Evolutionary conservation across 2,329 filamentous ascomycete species (phyloP), one percentile per base, ranked within the genome.

Genomic region (Achaetomium macrosporum): DNA sequence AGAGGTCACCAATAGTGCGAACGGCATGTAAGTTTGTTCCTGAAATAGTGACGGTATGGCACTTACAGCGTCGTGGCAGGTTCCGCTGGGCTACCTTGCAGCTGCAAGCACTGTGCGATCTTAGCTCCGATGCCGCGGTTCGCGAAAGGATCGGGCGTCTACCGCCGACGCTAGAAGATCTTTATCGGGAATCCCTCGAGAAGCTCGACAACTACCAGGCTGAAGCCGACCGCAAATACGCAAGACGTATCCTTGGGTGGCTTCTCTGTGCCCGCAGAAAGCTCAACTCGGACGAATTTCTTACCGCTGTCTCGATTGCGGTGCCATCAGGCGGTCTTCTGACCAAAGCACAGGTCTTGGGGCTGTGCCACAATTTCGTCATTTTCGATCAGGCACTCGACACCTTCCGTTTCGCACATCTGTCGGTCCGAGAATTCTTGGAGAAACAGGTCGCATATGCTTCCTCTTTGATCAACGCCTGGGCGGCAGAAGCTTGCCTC

Each of bases 401-500:
- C 15, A 39, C 36, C 36, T 39, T 39, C 36, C 36, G 15, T 39
- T 39, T 39, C 36, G 36, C 36, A 39, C 15, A 39, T 39, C 36
- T 39, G 13, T 39, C 36, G n/a, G 36, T 39, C 36, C n/a, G 36
- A 17, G 36, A 39, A 39, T 39, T 39, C 36, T 39, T 39, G 36
- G 36, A 39, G 36, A 39, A 39, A 39, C 36, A 16, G 36, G 42
- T 20, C 8, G 7, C 7, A 31, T 31, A 30, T n/a, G 25, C 42
- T 44, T 44, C 42, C 42, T 44, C 42, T 30, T 33, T 44, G 19
- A 44, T 25, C 42, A 44, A 44, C 42, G 42, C 42, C 25, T 44
- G 42, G 42, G 42, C 42, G 42, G 42, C 42, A 44, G 42, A 44
- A 44, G 42, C 42, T n/a, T 44, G 42, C 42, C 42, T 44, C 42